Percentiles rank a stretch among this genome's conserved stretches.
phyloP scores from a whole-genome alignment of 2,329 filamentous ascomycete species.

The Colletotrichum theobromicola region DNA sequence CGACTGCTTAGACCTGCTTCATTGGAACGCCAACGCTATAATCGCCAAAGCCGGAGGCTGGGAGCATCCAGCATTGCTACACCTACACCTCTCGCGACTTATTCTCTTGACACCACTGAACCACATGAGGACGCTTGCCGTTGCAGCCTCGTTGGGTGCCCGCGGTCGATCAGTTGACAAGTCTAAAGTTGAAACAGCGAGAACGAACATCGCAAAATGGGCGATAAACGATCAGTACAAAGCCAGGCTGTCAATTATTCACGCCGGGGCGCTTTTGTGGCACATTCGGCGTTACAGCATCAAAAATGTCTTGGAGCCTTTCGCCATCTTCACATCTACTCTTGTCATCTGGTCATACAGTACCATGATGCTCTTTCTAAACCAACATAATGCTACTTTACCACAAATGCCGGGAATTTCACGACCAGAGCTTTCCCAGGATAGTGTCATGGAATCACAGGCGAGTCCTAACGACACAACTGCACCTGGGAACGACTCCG shows the following conservation, averaged over 20 bases:
- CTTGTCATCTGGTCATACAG: constrained; percentile 46
- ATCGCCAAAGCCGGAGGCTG: constrained; percentile 53
- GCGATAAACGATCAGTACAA: constrained; percentile 42
- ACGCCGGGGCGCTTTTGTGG: constrained; percentile 50
- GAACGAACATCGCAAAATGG: constrained; percentile 17
- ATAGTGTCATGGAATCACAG: neutral
- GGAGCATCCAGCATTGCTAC: constrained; percentile 59
- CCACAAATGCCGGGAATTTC: neutral
- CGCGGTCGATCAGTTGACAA: neutral
- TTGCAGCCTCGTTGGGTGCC: constrained; percentile 16
- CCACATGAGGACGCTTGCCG: constrained; percentile 45
- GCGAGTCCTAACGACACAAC: neutral
- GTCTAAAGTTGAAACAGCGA: neutral
- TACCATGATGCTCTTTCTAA: constrained; percentile 7
- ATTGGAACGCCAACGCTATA: constrained; percentile 61
- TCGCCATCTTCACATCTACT: constrained; percentile 40
- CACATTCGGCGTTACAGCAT: constrained; percentile 49
- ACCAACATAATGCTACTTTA: neutral
- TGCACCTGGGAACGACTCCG: neutral
- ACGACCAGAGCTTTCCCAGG: neutral
- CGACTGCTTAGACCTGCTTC: constrained; percentile 58
- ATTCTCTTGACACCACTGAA: constrained; percentile 54
- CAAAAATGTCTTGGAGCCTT: constrained; percentile 43
- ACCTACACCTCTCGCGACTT: constrained; percentile 59
- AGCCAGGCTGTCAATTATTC: constrained; percentile 47